phyloP scores from a whole-genome alignment of 2,329 filamentous ascomycete species.

The Colletotrichum gigasporum region DNA sequence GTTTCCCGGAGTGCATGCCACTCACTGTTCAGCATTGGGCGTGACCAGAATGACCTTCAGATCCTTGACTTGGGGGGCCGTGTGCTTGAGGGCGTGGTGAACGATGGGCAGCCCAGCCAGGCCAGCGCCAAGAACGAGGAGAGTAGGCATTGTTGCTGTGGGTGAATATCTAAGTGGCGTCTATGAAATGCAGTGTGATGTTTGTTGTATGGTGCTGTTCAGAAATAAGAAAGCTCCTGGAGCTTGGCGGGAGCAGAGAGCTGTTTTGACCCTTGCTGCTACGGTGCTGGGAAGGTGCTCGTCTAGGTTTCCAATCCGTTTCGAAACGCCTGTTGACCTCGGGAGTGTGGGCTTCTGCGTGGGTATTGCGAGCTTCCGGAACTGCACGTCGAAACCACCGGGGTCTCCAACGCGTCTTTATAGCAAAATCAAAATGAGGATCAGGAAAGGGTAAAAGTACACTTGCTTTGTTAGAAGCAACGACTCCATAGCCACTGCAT shows the following conservation, averaged over 20 bases:
- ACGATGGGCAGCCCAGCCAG: conserved; percentile 60
- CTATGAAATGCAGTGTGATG: no score
- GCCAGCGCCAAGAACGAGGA: conserved; percentile 63
- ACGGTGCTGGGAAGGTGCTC: neutral
- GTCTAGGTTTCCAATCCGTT: conserved; percentile 13
- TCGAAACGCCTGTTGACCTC: conserved; percentile 17
- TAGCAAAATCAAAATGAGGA: no score
- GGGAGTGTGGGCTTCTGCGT: neutral
- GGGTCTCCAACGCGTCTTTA: no score
- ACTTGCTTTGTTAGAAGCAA: no score
- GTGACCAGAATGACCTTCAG: conserved; percentile 63
- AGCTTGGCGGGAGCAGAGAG: neutral
- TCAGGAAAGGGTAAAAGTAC: no score
- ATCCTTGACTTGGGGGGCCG: conserved; percentile 48
- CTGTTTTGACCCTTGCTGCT: neutral
- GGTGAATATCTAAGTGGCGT: no score
- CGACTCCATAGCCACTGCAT: no score
- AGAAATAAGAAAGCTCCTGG: neutral
- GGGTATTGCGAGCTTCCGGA: neutral
- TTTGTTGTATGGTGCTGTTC: neutral
- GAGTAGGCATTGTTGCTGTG: conserved; percentile 55
- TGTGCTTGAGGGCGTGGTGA: conserved; percentile 62
- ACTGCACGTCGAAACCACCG: no score
- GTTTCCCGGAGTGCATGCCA: no score
- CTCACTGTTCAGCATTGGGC: conserved; percentile 49